A percentile compares a stretch with the other conserved stretches of the same genome.
Evolutionary conservation across 768 basidiomycete species (phyloP).

Genomic region (Russula earlei): DNA sequence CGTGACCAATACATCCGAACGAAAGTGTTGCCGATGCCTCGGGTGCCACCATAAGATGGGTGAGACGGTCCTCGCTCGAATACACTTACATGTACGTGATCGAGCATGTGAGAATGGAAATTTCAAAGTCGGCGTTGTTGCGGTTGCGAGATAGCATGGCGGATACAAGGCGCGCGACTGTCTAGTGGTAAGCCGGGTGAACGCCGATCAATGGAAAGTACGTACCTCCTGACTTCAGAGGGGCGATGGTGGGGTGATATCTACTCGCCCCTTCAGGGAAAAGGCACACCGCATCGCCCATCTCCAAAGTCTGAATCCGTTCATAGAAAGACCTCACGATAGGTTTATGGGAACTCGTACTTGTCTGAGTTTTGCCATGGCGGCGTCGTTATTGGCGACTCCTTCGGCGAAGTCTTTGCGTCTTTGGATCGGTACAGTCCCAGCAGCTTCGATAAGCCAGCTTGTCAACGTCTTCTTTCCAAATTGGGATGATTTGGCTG

Average conservation of each 20-base stretch:
- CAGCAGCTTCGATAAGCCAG: slow-evolving; percentile 84
- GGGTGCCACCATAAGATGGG: slow-evolving; percentile 6
- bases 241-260: slow-evolving; percentile 80
- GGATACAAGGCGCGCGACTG: slow-evolving; percentile 74
- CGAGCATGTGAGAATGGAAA: slow-evolving; percentile 68
- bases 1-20: slow-evolving; percentile 79
- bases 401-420: slow-evolving; percentile 56
- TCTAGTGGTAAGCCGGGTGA: background rate
- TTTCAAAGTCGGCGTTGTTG: slow-evolving; percentile 57
- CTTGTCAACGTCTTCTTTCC: slow-evolving; percentile 76
- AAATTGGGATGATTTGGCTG: slow-evolving; percentile 84
- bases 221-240: slow-evolving; percentile 77
- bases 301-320: slow-evolving; percentile 50
- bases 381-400: slow-evolving; percentile 52
- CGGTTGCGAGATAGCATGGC: slow-evolving; percentile 65
- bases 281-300: slow-evolving; percentile 70
- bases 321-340: background rate
- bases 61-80: slow-evolving; percentile 3
- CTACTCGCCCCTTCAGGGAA: slow-evolving; percentile 85
- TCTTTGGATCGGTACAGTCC: slow-evolving; percentile 76
- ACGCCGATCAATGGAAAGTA: background rate
- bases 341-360: slow-evolving; percentile 29
- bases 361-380: slow-evolving; percentile 61
- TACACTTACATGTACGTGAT: slow-evolving; percentile 67
- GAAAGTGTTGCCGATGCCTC: slow-evolving; percentile 80